phyloP scores from a whole-genome alignment of 495 filamentous ascomycete species.

The Xylaria sp. region DNA sequence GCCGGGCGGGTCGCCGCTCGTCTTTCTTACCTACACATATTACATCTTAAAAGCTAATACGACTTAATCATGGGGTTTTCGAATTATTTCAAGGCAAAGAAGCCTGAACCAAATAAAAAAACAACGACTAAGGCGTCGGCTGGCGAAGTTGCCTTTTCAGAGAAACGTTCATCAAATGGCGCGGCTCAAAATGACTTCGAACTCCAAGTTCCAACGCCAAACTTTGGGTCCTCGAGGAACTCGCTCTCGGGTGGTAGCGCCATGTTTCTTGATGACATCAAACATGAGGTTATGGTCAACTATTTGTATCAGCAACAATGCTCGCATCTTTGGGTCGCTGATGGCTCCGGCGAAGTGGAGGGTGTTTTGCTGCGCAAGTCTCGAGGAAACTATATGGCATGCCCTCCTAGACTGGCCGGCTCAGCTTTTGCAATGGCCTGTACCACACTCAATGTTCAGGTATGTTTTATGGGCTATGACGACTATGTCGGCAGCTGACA shows the following conservation, averaged over 20 bases:
- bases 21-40: background rate
- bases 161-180: constrained; percentile 33
- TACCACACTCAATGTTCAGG: constrained; percentile 72
- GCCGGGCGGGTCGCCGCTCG: constrained; percentile 24
- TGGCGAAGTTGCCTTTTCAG: constrained; percentile 32
- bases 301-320: constrained; percentile 82
- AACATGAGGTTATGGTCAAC: constrained; percentile 84
- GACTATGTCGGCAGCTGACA: background rate
- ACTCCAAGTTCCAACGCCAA: constrained; percentile 54
- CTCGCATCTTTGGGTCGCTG: constrained; percentile 71
- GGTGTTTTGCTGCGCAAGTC: constrained; percentile 74
- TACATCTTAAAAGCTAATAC: constrained; percentile 10
- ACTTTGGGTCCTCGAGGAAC: constrained; percentile 55
- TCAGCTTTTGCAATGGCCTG: constrained; percentile 68
- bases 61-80: constrained; percentile 62
- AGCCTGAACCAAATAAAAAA: constrained; percentile 43
- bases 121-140: constrained; percentile 25
- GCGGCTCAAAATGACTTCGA: constrained; percentile 44
- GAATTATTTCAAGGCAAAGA: constrained; percentile 66
- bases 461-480: constrained; percentile 35
- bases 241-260: constrained; percentile 62
- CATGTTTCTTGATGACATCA: constrained; percentile 74
- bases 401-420: constrained; percentile 65
- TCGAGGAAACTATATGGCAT: constrained; percentile 71
- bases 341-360: constrained; percentile 69